Conservation (phyloP, 1,284 basidiomycete species). For the Sphaerobolus stellatus region DNA sequence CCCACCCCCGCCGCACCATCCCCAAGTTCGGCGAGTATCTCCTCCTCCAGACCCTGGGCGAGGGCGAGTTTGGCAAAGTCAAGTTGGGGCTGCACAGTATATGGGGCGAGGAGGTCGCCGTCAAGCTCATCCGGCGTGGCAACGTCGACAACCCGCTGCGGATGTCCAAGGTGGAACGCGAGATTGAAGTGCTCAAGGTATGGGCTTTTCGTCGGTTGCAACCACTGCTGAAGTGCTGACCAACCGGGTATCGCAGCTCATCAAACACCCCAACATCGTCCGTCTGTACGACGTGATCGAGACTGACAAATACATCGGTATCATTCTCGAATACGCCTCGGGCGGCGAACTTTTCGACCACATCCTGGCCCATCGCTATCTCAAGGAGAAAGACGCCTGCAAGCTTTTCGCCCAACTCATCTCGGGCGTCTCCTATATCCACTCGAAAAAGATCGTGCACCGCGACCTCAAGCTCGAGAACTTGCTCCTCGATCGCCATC, state of each 20-base stretch:
- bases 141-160: slow-evolving; percentile 86
- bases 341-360: slow-evolving; percentile 99
- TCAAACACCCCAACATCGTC: slow-evolving; percentile 98
- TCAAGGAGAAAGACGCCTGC: slow-evolving; percentile 93
- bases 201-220: slow-evolving; percentile 30
- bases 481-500: slow-evolving; percentile 91
- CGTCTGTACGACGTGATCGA: slow-evolving; percentile 98
- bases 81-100: slow-evolving; percentile 94
- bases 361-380: slow-evolving; percentile 96
- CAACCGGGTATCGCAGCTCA: slow-evolving; percentile 52
- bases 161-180: slow-evolving; percentile 95
- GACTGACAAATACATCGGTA: slow-evolving; percentile 99
- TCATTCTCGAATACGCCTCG: slow-evolving; percentile 97
- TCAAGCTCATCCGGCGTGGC: slow-evolving; percentile 94
- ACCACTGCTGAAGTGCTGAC: slow-evolving; percentile 7
- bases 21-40: slow-evolving; percentile 95
- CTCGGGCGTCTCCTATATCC: slow-evolving; percentile 98
- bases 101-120: slow-evolving; percentile 98
- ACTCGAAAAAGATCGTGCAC: slow-evolving; percentile 98
- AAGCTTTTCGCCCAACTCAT: slow-evolving; percentile 98
- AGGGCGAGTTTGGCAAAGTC: slow-evolving; percentile 99
- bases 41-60: slow-evolving; percentile 92
- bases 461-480: slow-evolving; percentile 99
- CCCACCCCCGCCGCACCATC: slow-evolving; percentile 82
- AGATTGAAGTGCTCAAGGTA: slow-evolving; percentile 96